These are phyloP conservation scores for Coccomyxa sp. DNA, from an alignment of 139 green algal genomes.

Conservation along the genomic window DNA sequence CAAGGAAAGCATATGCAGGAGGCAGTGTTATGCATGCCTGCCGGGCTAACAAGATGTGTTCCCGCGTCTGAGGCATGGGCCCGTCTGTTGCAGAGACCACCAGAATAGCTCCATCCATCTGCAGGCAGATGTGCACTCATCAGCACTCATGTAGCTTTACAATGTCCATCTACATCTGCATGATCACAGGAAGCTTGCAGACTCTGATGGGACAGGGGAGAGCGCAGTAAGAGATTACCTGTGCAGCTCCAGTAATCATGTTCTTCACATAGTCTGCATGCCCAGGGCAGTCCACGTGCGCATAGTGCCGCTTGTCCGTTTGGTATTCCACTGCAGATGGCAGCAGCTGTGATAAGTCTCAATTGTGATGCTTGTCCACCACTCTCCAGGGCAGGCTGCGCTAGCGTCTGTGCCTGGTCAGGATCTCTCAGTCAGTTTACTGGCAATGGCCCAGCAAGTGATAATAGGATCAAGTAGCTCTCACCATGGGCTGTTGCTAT, in stretches of 20 bases:
- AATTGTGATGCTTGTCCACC: too few relatives aligned
- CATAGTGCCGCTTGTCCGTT: slow-evolving; percentile 95
- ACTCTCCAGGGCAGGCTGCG: background rate
- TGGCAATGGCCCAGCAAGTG: too few relatives aligned
- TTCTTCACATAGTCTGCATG: slow-evolving; percentile 99
- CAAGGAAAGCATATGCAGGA: too few relatives aligned
- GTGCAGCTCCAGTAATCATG: slow-evolving; percentile 96
- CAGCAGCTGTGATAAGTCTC: background rate
- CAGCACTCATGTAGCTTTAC: background rate
- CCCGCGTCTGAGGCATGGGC: slow-evolving; percentile 98
- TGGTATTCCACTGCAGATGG: slow-evolving; percentile 93
- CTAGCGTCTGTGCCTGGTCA: background rate
- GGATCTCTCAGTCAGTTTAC: too few relatives aligned
- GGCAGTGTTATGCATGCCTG: slow-evolving; percentile 59
- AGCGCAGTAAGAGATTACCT: slow-evolving; percentile 36
- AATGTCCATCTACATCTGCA: background rate
- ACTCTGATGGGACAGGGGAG: background rate
- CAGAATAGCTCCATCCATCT: slow-evolving; percentile 99
- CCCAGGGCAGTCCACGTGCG: slow-evolving; percentile 98
- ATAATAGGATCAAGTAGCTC: background rate
- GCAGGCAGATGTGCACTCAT: slow-evolving; percentile 32
- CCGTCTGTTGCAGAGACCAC: slow-evolving; percentile 96
- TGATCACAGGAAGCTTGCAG: background rate
- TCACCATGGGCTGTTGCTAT: slow-evolving; percentile 92
- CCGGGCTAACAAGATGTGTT: slow-evolving; percentile 94